A percentile compares a stretch with the other conserved stretches of the same genome.
These are phyloP conservation scores for Epichloe sibirici DNA, from an alignment of 2,329 filamentous ascomycete genomes.

Conservation along the genomic window DNA sequence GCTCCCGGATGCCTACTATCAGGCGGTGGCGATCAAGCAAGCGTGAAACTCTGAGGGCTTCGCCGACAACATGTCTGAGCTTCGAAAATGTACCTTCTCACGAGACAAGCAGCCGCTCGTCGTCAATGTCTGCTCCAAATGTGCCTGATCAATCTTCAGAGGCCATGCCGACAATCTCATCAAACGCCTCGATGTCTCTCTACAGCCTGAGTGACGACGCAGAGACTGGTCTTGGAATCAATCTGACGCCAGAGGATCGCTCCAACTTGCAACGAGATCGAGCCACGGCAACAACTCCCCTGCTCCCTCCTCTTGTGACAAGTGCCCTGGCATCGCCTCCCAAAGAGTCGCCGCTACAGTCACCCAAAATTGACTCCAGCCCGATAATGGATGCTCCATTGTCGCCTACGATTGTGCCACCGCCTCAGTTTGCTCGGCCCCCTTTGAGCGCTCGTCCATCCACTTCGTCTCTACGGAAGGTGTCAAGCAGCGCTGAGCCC, in stretches of 20 bases:
- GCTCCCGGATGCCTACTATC: slow-evolving; percentile 45
- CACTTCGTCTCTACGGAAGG: slow-evolving; percentile 55
- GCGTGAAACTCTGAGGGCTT: slow-evolving; percentile 32
- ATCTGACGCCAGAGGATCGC: slow-evolving; percentile 24
- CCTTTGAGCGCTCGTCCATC: slow-evolving; percentile 69
- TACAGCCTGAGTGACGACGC: slow-evolving; percentile 40
- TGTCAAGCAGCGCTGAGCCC: slow-evolving; percentile 47
- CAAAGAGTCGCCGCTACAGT: slow-evolving; percentile 72
- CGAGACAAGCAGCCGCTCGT: slow-evolving; percentile 62
- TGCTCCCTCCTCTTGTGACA: slow-evolving; percentile 71
- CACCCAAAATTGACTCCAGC: slow-evolving; percentile 40
- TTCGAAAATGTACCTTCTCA: slow-evolving; percentile 65
- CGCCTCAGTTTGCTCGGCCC: slow-evolving; percentile 35
- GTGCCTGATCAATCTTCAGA: slow-evolving; percentile 34
- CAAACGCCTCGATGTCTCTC: slow-evolving; percentile 51
- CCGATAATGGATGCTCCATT: slow-evolving; percentile 3
- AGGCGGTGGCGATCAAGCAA: slow-evolving; percentile 37
- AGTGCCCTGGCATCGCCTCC: slow-evolving; percentile 42
- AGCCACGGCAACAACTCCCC: slow-evolving; percentile 61
- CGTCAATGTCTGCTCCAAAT: slow-evolving; percentile 56
- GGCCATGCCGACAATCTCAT: slow-evolving; percentile 42
- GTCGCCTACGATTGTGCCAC: slow-evolving; percentile 27
- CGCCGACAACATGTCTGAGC: slow-evolving; percentile 69
- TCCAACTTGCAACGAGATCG: slow-evolving; percentile 45
- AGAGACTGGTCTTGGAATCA: slow-evolving; percentile 23